These are phyloP conservation scores for Colletotrichum magnum DNA, from an alignment of 2,329 filamentous ascomycete species.

Conservation along the genomic window DNA sequence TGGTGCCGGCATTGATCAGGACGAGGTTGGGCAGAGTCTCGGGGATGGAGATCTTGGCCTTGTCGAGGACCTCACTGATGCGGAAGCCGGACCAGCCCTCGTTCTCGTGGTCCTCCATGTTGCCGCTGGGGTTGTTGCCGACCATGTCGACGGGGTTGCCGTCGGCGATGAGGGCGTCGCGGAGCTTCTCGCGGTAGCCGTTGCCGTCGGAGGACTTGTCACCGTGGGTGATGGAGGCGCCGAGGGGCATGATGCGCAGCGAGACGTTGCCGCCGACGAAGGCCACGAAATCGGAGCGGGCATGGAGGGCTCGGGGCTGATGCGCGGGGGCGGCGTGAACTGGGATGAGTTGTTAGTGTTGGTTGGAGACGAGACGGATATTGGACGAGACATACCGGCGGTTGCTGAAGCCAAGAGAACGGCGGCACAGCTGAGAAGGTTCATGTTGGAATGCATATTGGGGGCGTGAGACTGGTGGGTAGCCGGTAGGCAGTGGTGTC, in stretches of 20 bases:
- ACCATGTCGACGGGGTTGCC: constrained; percentile 58
- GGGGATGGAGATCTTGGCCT: constrained; percentile 50
- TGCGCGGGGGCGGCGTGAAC: constrained; percentile 38
- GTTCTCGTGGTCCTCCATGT: constrained; percentile 58
- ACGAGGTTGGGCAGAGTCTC: constrained; percentile 55
- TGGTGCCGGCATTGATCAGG: constrained; percentile 60
- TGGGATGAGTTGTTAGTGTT: constrained; percentile 11
- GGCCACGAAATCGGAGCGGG: constrained; percentile 31
- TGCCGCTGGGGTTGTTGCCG: constrained; percentile 54
- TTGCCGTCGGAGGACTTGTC: constrained; percentile 53
- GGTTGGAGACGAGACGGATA: neutral
- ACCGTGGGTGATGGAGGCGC: constrained; percentile 60
- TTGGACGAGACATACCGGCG: constrained; percentile 29
- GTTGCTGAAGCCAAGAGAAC: constrained; percentile 29
- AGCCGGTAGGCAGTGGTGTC: neutral
- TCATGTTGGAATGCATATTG: constrained; percentile 27
- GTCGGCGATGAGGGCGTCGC: constrained; percentile 48
- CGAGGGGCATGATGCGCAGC: constrained; percentile 60
- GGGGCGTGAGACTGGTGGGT: no score
- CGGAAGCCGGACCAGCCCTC: constrained; percentile 61
- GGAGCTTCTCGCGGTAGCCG: constrained; percentile 55
- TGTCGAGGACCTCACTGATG: constrained; percentile 55
- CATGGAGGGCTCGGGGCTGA: constrained; percentile 15
- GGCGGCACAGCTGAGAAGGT: constrained; percentile 22
- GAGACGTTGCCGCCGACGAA: constrained; percentile 44